Evolutionary conservation across 495 filamentous ascomycete species (phyloP), one percentile per base, ranked within the genome.

Genomic region (Penicillium roqueforti): DNA sequence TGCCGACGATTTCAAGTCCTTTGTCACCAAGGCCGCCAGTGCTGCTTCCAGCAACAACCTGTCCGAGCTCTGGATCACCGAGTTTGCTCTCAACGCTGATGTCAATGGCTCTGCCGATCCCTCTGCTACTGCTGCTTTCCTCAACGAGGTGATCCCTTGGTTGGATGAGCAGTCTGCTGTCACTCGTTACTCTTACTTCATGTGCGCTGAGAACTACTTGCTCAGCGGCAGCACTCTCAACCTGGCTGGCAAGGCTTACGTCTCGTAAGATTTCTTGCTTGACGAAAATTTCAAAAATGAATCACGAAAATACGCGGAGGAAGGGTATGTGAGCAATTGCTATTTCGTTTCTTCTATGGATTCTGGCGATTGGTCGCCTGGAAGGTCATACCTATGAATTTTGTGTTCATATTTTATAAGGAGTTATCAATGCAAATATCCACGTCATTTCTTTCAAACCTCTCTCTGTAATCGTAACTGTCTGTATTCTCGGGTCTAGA

Each of bases 151-250:
- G 32, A 58, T 89, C 22, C 71, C 82, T 13, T 85, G 80, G 74
- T 63, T 96, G 54, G 91, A 96, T 62, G 64, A 55, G 47, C 74
- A 86, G 57, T n/a, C 71, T 34, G 82, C 68, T 42, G 83, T 95
- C 43, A 76, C 85, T 66, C 75, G 85, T 29, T 95, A 95, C 73
- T 72, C 87, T 3, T 95, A 91, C 78, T 96, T 92, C 76, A 86
- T 86, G 81, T 84, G 61, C 50, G 64, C 67, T 20, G 66, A 72
- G 34, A 65, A 67, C 20, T 72, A 69, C 44, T 54, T 77, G 53
- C 49, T 76, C 6, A 54, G 23, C 40, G 60, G 56, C 8, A 47
- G 20, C 19, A 34, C 50, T 16, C 55, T 66, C 38, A 72, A 69
- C 59, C 6, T 43, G 18, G 63, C 58, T 28, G 69, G 69, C 14